A percentile compares a stretch with the other conserved stretches of the same genome.
phyloP scores from a whole-genome alignment of 352 stramenopile species.

The Globisporangium heterothallicum region DNA sequence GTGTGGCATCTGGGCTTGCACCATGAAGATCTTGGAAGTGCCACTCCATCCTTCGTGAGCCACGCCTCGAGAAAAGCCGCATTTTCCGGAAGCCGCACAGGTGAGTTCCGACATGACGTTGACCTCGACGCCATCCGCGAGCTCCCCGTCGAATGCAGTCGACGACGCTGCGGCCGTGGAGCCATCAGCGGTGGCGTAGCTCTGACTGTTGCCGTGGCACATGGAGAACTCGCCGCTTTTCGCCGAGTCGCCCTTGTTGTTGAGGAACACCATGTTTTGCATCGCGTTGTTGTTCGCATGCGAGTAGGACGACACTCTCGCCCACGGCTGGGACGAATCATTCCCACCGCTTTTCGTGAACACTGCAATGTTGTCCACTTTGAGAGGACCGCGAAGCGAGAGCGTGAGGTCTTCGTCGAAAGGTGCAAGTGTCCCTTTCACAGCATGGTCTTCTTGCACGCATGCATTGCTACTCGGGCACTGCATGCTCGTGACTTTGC shows the following conservation, averaged over 20 bases:
- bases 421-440: slow-evolving; percentile 27
- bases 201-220: slow-evolving; percentile 39
- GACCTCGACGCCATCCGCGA: slow-evolving; percentile 32
- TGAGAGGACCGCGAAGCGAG: slow-evolving; percentile 30
- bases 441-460: slow-evolving; percentile 17
- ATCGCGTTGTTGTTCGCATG: slow-evolving; percentile 6
- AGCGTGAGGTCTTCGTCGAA: slow-evolving; percentile 46
- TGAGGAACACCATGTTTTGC: slow-evolving; percentile 49
- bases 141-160: slow-evolving; percentile 19
- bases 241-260: slow-evolving; percentile 35
- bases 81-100: slow-evolving; percentile 15
- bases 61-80: slow-evolving; percentile 23
- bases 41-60: slow-evolving; percentile 30
- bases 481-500: slow-evolving; percentile 27
- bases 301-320: slow-evolving; percentile 26
- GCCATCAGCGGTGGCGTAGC: slow-evolving; percentile 32
- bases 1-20: slow-evolving; percentile 36
- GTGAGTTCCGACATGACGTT: slow-evolving; percentile 35
- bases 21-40: slow-evolving; percentile 48
- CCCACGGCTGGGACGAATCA: slow-evolving; percentile 9
- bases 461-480: slow-evolving; percentile 16
- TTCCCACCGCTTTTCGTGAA: slow-evolving; percentile 17
- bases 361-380: slow-evolving; percentile 35
- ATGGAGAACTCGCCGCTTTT: slow-evolving; percentile 33
- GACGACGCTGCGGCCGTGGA: slow-evolving; percentile 7